Evolutionary conservation across 306 rosid genomes (phyloP), one percentile per base, ranked within the genome.

Genomic region (Citrullus mucosospermus): DNA sequence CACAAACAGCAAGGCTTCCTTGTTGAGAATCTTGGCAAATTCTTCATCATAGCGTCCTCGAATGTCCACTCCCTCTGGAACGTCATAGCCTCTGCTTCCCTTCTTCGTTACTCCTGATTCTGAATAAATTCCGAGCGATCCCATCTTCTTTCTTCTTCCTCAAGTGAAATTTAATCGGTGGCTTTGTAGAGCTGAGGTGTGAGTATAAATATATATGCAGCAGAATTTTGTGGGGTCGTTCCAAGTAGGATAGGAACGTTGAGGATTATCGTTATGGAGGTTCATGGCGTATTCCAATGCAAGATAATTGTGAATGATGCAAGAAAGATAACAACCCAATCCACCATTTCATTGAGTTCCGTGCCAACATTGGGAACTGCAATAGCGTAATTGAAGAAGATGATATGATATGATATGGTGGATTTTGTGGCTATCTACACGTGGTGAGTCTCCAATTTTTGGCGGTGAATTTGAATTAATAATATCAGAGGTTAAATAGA

Each of bases 41-140:
- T 91, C 93, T 12, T 82, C 84, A 12, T 92, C 93, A 4, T 89
- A 92, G 36, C 96, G 83, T 71, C 97, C 98, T 43, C 88, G 61
- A 55, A 92, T 84, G 54, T 92, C 97, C 58, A 92, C 92, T 68
- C 89, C 91, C 46, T 89, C 90, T 15, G 96, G 95, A 41, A 83
- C 86, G 16, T 95, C 93, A 57, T 92, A 94, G 78, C 85, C 78
- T 60, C 44, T 60, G 66, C 57, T 59, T 57, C 62, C 56, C 13
- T 46, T 60, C 55, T 53, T 80, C 78, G 30, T 66, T 17, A 83
- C 34, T 28, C 78, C 32, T 3, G 79, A 39, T 72, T 77, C 44
- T 6, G 81, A 81, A 65, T 84, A 17, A 51, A 81, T 80, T 81
- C 91, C 91, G 0, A 66, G 9, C 16, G 69, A 46, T 28, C 84